A percentile compares a stretch with the other conserved stretches of the same genome.
Evolutionary conservation across 139 green algal species (phyloP).

Genomic region (Zygnema cylindricum): DNA sequence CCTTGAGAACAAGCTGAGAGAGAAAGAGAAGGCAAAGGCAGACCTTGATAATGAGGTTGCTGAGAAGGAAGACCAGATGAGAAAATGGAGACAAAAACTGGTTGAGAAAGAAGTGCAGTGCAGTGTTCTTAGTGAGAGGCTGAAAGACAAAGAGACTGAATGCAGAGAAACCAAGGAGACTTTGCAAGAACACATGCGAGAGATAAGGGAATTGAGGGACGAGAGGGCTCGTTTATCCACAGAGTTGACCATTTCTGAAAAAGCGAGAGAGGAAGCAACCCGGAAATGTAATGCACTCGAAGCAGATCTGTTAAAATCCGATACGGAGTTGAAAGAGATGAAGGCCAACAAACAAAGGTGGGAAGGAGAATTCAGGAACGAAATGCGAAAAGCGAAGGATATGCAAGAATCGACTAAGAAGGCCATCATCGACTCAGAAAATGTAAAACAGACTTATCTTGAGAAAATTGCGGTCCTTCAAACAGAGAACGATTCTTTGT

Average conservation of each 20-base stretch:
- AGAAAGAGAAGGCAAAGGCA: not conserved
- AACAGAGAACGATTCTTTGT: not conserved
- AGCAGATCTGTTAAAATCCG: not conserved
- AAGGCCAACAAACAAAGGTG: not conserved
- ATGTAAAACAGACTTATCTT: not conserved
- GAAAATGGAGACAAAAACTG: not conserved
- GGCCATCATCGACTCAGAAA: not conserved
- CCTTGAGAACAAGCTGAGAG: not conserved
- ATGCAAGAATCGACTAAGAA: not conserved
- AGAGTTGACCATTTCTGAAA: not conserved
- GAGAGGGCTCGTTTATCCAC: not conserved
- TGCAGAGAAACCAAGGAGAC: not conserved
- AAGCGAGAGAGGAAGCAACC: not conserved
- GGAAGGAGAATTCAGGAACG: not conserved
- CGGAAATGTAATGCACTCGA: not conserved
- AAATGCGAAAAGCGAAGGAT: constrained; percentile 3
- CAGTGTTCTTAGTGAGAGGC: not conserved
- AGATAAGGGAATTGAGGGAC: not conserved
- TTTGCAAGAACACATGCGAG: not conserved
- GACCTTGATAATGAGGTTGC: not conserved
- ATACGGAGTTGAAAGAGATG: not conserved
- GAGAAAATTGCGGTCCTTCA: not conserved
- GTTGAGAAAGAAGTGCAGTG: not conserved
- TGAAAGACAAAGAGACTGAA: not conserved
- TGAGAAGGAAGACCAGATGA: not conserved